These are phyloP conservation scores for Camellia sinensis DNA, from an alignment of 148 eudicot genomes.

Conservation along the genomic window DNA sequence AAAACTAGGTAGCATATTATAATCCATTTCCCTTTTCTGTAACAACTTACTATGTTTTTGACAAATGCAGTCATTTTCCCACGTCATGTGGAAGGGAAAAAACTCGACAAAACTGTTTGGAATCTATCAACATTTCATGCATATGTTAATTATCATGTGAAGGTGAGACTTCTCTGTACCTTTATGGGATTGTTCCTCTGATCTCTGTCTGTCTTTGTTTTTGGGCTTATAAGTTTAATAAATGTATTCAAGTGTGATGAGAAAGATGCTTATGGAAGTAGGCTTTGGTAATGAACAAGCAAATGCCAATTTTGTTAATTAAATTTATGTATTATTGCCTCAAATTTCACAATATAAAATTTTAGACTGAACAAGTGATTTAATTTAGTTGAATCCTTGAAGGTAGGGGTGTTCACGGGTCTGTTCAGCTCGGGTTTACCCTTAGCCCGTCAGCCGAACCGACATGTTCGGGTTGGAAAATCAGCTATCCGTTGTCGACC, in stretches of 20 bases:
- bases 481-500: too few species aligned
- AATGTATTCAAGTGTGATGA: background rate
- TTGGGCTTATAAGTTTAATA: background rate
- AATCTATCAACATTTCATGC: constrained; percentile 86
- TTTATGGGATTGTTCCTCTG: background rate
- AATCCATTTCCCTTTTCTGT: background rate
- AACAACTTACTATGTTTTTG: constrained; percentile 19
- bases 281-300: background rate
- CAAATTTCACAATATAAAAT: background rate
- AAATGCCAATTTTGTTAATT: background rate
- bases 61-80: constrained; percentile 65
- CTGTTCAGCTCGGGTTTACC: too few species aligned
- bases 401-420: too few species aligned
- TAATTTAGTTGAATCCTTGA: background rate
- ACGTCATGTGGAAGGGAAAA: constrained; percentile 88
- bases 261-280: background rate
- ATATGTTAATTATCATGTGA: constrained; percentile 89
- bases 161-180: constrained; percentile 50
- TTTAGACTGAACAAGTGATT: background rate
- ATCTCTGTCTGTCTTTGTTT: background rate
- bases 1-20: constrained; percentile 16
- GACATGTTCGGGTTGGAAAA: too few species aligned
- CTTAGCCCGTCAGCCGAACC: too few species aligned
- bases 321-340: background rate
- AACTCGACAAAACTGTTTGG: constrained; percentile 90